Evolutionary conservation across 176 grass and related monocot species (phyloP).

Genomic region (Urochloa ruziziensis): DNA sequence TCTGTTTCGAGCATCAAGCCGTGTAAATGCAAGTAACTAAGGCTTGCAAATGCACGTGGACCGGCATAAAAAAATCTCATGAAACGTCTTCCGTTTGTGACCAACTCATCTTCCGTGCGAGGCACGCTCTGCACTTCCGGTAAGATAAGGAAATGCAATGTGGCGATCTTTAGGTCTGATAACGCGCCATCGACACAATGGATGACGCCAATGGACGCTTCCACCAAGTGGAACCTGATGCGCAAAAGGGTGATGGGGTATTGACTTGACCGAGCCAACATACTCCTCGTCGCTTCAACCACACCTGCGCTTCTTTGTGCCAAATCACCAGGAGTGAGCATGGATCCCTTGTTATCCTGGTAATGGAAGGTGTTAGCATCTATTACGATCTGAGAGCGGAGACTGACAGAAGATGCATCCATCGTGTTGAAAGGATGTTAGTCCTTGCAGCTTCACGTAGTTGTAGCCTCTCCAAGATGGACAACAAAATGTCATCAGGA

Average conservation of each 20-base stretch:
- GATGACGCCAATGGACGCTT: background rate
- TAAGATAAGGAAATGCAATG: background rate
- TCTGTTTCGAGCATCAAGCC: background rate
- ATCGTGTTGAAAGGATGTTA: background rate
- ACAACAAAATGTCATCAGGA: background rate
- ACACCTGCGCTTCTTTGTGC: background rate
- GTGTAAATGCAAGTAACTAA: background rate
- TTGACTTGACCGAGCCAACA: background rate
- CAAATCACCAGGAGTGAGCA: background rate
- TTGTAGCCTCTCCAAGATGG: background rate
- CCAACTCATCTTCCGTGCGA: background rate
- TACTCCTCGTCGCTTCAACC: background rate
- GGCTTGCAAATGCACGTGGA: background rate
- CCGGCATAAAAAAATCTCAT: background rate
- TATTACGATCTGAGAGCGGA: background rate
- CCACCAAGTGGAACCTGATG: background rate
- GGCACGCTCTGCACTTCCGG: fast-evolving
- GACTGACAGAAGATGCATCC: background rate
- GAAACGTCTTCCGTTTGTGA: background rate
- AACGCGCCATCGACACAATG: background rate
- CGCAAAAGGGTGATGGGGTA: background rate
- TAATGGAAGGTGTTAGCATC: background rate
- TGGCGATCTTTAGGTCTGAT: background rate
- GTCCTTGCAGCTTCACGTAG: background rate
- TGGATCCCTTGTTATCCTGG: too few relatives aligned